A percentile compares a stretch with the other conserved stretches of the same genome.
Conservation (phyloP, 495 filamentous ascomycete genomes). For the Penicillium macrosclerotiorum region DNA sequence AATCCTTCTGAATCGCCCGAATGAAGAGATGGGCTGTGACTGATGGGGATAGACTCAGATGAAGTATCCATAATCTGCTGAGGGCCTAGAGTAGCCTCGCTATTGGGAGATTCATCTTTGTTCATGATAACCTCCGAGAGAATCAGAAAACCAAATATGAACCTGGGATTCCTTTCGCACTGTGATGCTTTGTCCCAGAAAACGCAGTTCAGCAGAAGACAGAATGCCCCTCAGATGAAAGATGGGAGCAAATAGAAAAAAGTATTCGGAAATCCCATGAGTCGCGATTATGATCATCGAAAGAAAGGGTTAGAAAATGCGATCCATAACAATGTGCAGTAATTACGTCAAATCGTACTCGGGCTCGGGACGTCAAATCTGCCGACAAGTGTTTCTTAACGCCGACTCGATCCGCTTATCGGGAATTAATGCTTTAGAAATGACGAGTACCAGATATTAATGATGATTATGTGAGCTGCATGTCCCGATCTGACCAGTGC, state of each 20-base stretch:
- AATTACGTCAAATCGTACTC: conserved; percentile 22
- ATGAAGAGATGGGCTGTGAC: conserved; percentile 1
- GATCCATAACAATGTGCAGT: background rate
- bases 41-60: background rate
- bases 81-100: background rate
- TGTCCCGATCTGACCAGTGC: conserved; percentile 5
- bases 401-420: background rate
- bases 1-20: background rate
- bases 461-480: conserved; percentile 16
- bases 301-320: background rate
- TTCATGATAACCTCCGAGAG: background rate
- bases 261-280: too few relatives aligned
- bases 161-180: background rate
- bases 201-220: too few relatives aligned
- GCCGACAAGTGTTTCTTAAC: conserved; percentile 1
- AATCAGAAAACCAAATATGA: background rate
- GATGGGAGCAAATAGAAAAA: too few relatives aligned
- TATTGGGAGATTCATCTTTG: background rate
- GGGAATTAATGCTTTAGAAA: too few relatives aligned
- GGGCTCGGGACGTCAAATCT: conserved; percentile 6
- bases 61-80: background rate
- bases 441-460: background rate
- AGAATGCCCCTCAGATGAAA: too few relatives aligned
- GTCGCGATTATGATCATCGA: background rate
- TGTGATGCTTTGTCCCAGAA: too few relatives aligned